phyloP scores from a whole-genome alignment of 768 basidiomycete species.

The Chiua virens region DNA sequence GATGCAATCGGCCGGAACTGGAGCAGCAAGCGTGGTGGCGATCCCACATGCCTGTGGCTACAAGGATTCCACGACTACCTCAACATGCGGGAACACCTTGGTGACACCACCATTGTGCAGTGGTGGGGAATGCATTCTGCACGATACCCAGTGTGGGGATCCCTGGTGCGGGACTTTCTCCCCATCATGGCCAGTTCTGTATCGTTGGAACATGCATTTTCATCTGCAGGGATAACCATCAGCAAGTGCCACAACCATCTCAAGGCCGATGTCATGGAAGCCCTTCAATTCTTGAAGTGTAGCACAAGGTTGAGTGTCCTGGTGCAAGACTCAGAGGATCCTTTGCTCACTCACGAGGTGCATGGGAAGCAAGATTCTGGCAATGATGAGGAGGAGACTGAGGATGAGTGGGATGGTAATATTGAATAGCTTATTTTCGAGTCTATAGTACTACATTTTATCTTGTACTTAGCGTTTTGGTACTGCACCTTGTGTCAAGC shows the following conservation, averaged over 20 bases:
- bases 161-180: background rate
- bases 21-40: background rate
- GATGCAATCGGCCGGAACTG: background rate
- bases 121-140: conserved; percentile 2
- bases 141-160: conserved; percentile 2
- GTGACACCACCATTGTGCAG: background rate
- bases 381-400: background rate
- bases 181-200: conserved; percentile 7
- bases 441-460: background rate
- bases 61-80: conserved; percentile 11
- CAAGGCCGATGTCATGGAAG: conserved; percentile 2
- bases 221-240: conserved; percentile 6
- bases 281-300: conserved; percentile 2
- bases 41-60: conserved; percentile 1
- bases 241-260: conserved; percentile 3
- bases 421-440: background rate
- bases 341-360: background rate
- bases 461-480: background rate
- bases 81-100: background rate
- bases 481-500: background rate
- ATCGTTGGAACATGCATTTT: background rate
- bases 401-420: conserved; percentile 2
- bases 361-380: no score
- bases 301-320: background rate
- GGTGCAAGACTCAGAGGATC: background rate